Percentiles rank a stretch among this genome's conserved stretches.
Evolutionary conservation across 352 stramenopile species (phyloP).

Genomic region (Globisporangium canariense): DNA sequence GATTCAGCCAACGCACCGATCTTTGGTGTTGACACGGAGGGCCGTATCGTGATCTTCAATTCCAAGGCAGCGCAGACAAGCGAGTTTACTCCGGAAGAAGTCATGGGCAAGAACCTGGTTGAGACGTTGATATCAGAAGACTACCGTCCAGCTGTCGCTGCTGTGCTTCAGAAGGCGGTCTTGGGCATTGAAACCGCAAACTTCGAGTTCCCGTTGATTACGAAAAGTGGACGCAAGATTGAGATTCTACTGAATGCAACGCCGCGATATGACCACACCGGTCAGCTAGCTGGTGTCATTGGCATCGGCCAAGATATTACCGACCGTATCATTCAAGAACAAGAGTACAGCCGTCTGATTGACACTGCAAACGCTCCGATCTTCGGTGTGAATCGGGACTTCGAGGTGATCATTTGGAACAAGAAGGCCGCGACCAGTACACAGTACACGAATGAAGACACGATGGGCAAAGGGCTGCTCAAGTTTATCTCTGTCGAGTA

Average conservation of each 20-base stretch:
- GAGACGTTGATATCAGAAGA: too few relatives aligned
- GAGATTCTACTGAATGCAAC: slow-evolving; percentile 77
- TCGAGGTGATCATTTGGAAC: slow-evolving; percentile 87
- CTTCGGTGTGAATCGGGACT: slow-evolving; percentile 46
- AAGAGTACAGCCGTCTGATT: slow-evolving; percentile 52
- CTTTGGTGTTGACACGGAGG: slow-evolving; percentile 81
- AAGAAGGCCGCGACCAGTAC: slow-evolving; percentile 82
- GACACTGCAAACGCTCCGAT: slow-evolving; percentile 70
- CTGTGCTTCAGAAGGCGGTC: slow-evolving; percentile 31
- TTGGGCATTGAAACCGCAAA: slow-evolving; percentile 45
- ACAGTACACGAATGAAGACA: slow-evolving; percentile 58
- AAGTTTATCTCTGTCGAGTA: slow-evolving; percentile 67
- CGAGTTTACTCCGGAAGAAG: too few relatives aligned
- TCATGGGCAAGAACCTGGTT: too few relatives aligned
- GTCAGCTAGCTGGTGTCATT: slow-evolving; percentile 49
- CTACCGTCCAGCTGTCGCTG: slow-evolving; percentile 15
- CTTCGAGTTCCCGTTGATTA: slow-evolving; percentile 70
- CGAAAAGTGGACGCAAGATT: slow-evolving; percentile 54
- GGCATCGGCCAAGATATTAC: slow-evolving; percentile 77
- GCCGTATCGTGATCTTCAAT: slow-evolving; percentile 85
- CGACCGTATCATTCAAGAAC: slow-evolving; percentile 34
- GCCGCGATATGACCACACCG: slow-evolving; percentile 11
- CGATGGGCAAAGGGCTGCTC: slow-evolving; percentile 81
- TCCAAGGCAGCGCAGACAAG: slow-evolving; percentile 32
- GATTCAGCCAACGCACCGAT: slow-evolving; percentile 80